Percentiles rank a stretch among this genome's conserved stretches.
phyloP scores from a whole-genome alignment of 257 asterid species.

The Buddleja alternifolia region DNA sequence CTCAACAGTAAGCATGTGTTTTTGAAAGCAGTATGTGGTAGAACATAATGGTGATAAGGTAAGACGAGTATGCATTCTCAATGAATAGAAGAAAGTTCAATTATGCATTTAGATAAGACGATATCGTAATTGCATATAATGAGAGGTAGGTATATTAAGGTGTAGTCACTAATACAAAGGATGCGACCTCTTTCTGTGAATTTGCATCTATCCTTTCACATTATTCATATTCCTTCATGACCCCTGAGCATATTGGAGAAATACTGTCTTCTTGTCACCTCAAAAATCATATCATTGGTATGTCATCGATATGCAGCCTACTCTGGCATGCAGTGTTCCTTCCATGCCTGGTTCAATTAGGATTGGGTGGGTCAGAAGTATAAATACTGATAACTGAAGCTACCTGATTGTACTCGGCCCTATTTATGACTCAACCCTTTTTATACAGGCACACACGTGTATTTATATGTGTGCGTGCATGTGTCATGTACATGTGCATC shows the following conservation, averaged over 20 bases:
- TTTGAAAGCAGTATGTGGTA: not conserved
- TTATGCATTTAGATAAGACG: no score
- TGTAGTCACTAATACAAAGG: not conserved
- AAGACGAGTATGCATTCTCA: not conserved
- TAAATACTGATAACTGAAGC: not conserved
- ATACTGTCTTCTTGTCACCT: not conserved
- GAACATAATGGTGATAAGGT: not conserved
- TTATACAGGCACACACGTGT: not conserved
- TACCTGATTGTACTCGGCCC: conserved; percentile 3
- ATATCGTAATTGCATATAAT: conserved; percentile 5
- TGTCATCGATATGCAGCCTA: not conserved
- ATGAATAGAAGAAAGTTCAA: not conserved
- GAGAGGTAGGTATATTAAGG: not conserved
- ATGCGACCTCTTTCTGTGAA: not conserved
- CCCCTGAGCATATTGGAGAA: not conserved
- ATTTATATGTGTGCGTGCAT: not conserved
- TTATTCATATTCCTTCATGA: conserved; percentile 1
- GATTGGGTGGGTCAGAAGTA: not conserved
- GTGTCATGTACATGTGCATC: no score
- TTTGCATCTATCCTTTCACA: not conserved
- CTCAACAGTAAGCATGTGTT: not conserved
- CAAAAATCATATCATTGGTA: not conserved
- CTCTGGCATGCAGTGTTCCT: not conserved
- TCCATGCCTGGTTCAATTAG: conserved; percentile 1
- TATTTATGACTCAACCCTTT: not conserved